Percentiles rank a stretch among this genome's conserved stretches.
phyloP scores from a whole-genome alignment of 768 basidiomycete species.

The Amanita rubescens region DNA sequence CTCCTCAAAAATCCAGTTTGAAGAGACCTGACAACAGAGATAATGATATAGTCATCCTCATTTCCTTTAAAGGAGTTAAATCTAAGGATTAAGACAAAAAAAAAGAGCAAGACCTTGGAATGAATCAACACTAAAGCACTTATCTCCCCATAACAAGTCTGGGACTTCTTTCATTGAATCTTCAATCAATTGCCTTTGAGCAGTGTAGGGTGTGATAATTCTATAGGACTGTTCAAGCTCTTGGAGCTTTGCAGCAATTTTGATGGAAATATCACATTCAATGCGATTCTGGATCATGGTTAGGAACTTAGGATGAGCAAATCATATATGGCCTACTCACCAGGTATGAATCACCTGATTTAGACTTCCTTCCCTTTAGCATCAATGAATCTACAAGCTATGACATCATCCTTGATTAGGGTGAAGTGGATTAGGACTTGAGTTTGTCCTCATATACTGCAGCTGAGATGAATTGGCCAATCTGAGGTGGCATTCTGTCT shows the following conservation, averaged over 20 bases:
- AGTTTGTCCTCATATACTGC: slow-evolving; percentile 58
- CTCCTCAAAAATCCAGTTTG: slow-evolving; percentile 62
- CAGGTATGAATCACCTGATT: slow-evolving; percentile 24
- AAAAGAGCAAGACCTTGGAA: slow-evolving; percentile 57
- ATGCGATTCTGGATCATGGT: slow-evolving; percentile 41
- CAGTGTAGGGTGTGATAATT: slow-evolving; percentile 81
- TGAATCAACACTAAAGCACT: slow-evolving; percentile 79
- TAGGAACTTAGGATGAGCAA: background rate
- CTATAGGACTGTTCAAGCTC: slow-evolving; percentile 39
- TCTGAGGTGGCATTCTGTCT: slow-evolving; percentile 84
- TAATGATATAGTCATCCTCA: slow-evolving; percentile 72
- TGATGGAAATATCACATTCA: slow-evolving; percentile 50
- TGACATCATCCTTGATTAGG: slow-evolving; percentile 31
- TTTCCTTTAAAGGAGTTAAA: slow-evolving; percentile 45
- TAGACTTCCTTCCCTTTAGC: slow-evolving; percentile 31
- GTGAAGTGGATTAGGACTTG: slow-evolving; percentile 44
- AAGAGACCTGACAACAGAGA: slow-evolving; percentile 57
- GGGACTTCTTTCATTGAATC: slow-evolving; percentile 36
- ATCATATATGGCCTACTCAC: slow-evolving; percentile 19
- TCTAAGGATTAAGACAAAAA: background rate
- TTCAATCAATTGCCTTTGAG: slow-evolving; percentile 58
- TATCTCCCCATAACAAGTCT: slow-evolving; percentile 56
- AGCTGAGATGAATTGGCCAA: slow-evolving; percentile 66
- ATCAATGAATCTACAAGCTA: slow-evolving; percentile 66
- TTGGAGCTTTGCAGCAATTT: slow-evolving; percentile 52